Base-by-base conservation (phyloP, 1,284 basidiomycete species). In the Malassezia sympodialis region DNA sequence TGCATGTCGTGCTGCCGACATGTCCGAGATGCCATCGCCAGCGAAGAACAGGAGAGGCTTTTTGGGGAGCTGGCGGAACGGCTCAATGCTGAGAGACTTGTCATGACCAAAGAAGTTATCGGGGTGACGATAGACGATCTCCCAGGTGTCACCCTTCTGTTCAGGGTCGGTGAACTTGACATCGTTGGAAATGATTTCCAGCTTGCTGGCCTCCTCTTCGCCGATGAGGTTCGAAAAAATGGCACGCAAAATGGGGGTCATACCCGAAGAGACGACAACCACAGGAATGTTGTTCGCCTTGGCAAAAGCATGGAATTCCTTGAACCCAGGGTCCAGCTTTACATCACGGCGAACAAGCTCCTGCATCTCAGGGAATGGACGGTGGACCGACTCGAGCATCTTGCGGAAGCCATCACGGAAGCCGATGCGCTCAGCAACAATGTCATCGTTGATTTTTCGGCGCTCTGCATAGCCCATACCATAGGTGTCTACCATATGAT, bases 391-490 rank as follows among this genome's bases (percentile, higher is more conserved):
- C 51, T 69, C 67, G 43, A 73, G 59, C 71, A 73, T 73, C 51
- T 62, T 45, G 42, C 66, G 62, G 68, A 73, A 73, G 21, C 71
- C 71, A 12, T 73, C 71, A 40, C 66, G 69, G 69, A 68, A 73
- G 31, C 56, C 60, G 34, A 69, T 46, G 30, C 63, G 60, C 63
- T 72, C 71, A 42, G 61, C 49, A 59, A 73, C 62, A 48, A 73
- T 72, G 47, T 68, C 63, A 46, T 71, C 71, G 56, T 72, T 72
- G 61, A 73, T 57, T 63, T 72, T 72, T n/a, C 71, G 59, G 32
- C 71, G 69, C 56, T 68, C 69, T 24, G 62, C 62, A 67, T 73
- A 73, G 49, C 67, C 71, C 71, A 73, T 73, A 40, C 71, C 71
- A 51, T 64, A 61, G 14, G 64, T 69, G 61, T 73, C 71, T 56